Conservation (phyloP, 2,329 filamentous ascomycete genomes). For the Paracamarosporium sp. region DNA sequence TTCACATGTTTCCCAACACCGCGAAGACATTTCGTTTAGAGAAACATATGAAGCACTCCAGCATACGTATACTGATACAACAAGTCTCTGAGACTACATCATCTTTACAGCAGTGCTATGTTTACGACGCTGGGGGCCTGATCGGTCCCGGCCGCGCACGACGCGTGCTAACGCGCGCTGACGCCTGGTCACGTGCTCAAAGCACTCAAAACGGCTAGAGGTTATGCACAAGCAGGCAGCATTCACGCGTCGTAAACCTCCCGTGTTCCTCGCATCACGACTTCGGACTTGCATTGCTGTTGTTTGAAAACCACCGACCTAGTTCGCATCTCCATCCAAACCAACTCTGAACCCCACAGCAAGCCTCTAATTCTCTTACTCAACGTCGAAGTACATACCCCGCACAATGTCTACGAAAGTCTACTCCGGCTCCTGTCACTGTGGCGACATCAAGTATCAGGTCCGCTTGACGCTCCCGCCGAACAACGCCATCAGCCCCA, state of each 20-base stretch:
- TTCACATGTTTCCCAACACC: no score
- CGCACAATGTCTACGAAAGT: constrained; percentile 28
- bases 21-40: no score
- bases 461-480: constrained; percentile 53
- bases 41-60: no score
- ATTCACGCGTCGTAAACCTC: background rate
- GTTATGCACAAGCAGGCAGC: background rate
- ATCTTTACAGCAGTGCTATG: background rate
- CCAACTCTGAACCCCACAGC: no score
- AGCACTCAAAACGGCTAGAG: background rate
- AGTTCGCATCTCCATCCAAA: background rate
- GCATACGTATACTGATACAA: background rate
- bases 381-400: background rate
- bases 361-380: background rate
- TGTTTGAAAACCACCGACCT: background rate
- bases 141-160: background rate
- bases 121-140: background rate
- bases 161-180: background rate
- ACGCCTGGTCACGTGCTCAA: background rate
- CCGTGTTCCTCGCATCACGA: background rate
- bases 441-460: constrained; percentile 53
- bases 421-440: constrained; percentile 56
- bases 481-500: constrained; percentile 8
- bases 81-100: no score
- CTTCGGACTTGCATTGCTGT: background rate